phyloP scores from a whole-genome alignment of 768 basidiomycete genomes.

The Sarcomyxa edulis region DNA sequence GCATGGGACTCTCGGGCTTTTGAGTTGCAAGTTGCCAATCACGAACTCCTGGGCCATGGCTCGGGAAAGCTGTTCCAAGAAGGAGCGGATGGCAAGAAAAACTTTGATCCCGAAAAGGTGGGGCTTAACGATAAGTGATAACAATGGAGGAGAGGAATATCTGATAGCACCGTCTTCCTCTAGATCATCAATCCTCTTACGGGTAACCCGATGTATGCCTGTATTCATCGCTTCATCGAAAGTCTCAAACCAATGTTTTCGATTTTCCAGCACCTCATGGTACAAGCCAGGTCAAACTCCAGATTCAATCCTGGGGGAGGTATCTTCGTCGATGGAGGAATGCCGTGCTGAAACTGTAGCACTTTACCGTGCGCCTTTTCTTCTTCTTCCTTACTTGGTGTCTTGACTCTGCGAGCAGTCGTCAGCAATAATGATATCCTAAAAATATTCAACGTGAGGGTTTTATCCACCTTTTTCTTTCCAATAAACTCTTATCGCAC shows the following conservation, averaged over 20 bases:
- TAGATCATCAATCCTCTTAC: conserved; percentile 82
- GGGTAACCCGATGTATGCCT: conserved; percentile 60
- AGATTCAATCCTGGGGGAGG: conserved; percentile 77
- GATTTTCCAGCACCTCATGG: conserved; percentile 60
- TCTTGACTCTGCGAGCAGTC: conserved; percentile 33
- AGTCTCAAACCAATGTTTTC: not conserved
- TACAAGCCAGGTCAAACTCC: conserved; percentile 86
- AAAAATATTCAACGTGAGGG: conserved; percentile 72
- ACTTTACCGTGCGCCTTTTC: conserved; percentile 53
- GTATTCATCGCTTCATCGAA: conserved; percentile 1
- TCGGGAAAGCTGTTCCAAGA: conserved; percentile 83
- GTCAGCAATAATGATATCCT: conserved; percentile 73
- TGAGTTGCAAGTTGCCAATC: conserved; percentile 87
- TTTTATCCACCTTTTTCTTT: not conserved
- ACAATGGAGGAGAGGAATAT: too few relatives aligned
- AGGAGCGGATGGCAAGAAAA: conserved; percentile 66
- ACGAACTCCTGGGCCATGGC: conserved; percentile 84
- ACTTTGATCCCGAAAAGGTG: conserved; percentile 73
- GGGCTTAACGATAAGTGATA: too few relatives aligned
- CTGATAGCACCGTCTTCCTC: too few relatives aligned
- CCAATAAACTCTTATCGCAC: conserved; percentile 1
- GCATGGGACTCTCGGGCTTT: conserved; percentile 76
- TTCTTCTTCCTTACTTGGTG: not conserved
- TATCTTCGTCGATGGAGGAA: conserved; percentile 89
- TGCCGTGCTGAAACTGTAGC: conserved; percentile 90